phyloP scores from a whole-genome alignment of 1,139 yeast species.

The Tardiomyces digboiensis region DNA sequence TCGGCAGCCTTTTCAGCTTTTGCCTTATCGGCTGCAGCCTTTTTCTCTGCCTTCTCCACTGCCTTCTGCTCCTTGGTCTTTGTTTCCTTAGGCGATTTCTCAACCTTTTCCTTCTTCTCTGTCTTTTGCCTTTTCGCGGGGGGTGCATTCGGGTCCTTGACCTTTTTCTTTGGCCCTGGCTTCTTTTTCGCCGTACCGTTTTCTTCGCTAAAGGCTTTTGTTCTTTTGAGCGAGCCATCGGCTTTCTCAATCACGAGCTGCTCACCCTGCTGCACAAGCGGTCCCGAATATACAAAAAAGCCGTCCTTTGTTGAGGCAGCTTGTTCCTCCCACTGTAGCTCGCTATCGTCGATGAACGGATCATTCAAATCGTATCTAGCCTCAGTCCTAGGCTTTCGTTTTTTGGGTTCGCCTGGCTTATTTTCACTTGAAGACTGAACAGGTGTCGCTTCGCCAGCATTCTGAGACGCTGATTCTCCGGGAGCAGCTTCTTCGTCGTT shows the following conservation, averaged over 20 bases:
- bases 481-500: constrained; percentile 18
- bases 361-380: constrained; percentile 91
- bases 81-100: constrained; percentile 2
- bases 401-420: constrained; percentile 17
- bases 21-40: constrained; percentile 6
- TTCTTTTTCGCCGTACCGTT: constrained; percentile 4
- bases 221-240: constrained; percentile 32
- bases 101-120: constrained; percentile 4
- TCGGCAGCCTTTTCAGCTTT: constrained; percentile 5
- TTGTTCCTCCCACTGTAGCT: constrained; percentile 86
- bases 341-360: constrained; percentile 95
- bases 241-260: constrained; percentile 28
- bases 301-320: constrained; percentile 92
- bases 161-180: constrained; percentile 9
- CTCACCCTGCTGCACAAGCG: constrained; percentile 63
- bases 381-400: constrained; percentile 16
- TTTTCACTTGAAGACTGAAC: constrained; percentile 35
- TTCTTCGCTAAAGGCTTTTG: constrained; percentile 17
- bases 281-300: constrained; percentile 93
- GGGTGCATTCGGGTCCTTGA: constrained; percentile 4
- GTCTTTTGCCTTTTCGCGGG: constrained; percentile 5
- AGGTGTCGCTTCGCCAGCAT: constrained; percentile 39
- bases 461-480: constrained; percentile 15
- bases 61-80: neutral
- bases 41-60: constrained; percentile 2